These are phyloP conservation scores for Amphirosellinia nigrospora DNA, from an alignment of 495 filamentous ascomycete species.

Conservation along the genomic window DNA sequence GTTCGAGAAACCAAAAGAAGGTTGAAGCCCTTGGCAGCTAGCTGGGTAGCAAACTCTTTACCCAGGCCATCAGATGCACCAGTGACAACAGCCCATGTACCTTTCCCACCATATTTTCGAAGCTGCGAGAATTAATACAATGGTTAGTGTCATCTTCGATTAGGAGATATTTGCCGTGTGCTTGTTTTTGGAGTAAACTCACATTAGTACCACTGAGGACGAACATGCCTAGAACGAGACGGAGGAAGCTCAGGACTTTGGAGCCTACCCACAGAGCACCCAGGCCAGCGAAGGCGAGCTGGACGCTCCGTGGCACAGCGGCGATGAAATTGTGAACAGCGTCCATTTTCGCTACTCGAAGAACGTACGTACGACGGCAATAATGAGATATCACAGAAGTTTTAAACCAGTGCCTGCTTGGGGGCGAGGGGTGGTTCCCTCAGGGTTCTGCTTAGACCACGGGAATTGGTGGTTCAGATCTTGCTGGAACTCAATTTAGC, in stretches of 20 bases:
- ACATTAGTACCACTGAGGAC: slow-evolving; percentile 69
- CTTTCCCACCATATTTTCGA: slow-evolving; percentile 85
- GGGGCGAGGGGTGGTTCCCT: background rate
- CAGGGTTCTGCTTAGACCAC: background rate
- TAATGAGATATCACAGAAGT: background rate
- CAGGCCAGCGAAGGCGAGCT: slow-evolving; percentile 53
- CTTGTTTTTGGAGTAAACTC: slow-evolving; percentile 31
- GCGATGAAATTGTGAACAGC: slow-evolving; percentile 42
- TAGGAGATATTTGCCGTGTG: slow-evolving; percentile 7
- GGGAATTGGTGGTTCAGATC: background rate
- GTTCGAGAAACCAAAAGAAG: slow-evolving; percentile 93
- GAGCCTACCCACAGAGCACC: slow-evolving; percentile 65
- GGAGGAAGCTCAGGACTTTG: slow-evolving; percentile 65
- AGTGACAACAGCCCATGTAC: slow-evolving; percentile 93
- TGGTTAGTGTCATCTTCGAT: slow-evolving; percentile 18
- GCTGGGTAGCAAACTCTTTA: slow-evolving; percentile 92
- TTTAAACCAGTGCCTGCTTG: background rate
- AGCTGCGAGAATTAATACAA: slow-evolving; percentile 60
- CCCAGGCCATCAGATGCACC: slow-evolving; percentile 97
- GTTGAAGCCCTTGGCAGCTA: slow-evolving; percentile 92
- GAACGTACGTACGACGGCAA: background rate
- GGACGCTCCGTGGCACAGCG: slow-evolving; percentile 44
- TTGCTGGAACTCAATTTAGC: background rate
- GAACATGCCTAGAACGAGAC: slow-evolving; percentile 75
- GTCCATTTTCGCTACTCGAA: slow-evolving; percentile 40